Base-by-base conservation (phyloP, 345 rosid genomes). In the Capsella bursapastoris region DNA sequence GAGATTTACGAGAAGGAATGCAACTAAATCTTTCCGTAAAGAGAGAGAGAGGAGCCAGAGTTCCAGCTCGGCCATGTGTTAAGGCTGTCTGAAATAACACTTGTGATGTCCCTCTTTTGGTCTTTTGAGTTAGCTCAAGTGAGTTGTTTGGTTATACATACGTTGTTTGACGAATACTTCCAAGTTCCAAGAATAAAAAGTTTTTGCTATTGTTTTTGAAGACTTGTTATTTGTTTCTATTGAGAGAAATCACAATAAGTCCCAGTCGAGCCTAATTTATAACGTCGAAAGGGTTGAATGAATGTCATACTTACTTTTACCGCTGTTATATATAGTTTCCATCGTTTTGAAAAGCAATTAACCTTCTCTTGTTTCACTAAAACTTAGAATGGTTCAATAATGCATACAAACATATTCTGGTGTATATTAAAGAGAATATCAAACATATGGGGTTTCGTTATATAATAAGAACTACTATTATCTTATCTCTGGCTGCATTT, bases 1-100 rank as follows among this genome's bases (percentile, higher is more conserved):
- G 84, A 86, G 29, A 78, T 86, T 61, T 92, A 88, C 22, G 85
- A 83, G 7, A 86, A 84, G 72, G 90, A 88, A 79, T 75, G 73
- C 80, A 67, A 84, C 37, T 82, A 79, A 84, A 77, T 43, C 31
- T 35, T 31, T 14, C 11, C 18, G 27, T 4, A 3, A 51, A 34
- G 25, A 22, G 25, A 53, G 25, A 53, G 47, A 61, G 74, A 76
- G 4, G 64, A 76, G 10, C 25, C 4, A 22, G 25, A 22, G 10
- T 76, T 70, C 37, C 14, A 51, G 69, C 32, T 57, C 66, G 16
- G 62, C 43, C 57, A 48, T 56, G 37, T 8, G 59, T 63, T 47
- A 56, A 61, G 40, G 6, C 64, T 69, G 66, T 70, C 31, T 55
- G 66, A 69, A 55, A 76, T 55, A 60, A 66, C 43, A 57, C 63